phyloP scores from a whole-genome alignment of 352 stramenopile species.

The Globisporangium polare region DNA sequence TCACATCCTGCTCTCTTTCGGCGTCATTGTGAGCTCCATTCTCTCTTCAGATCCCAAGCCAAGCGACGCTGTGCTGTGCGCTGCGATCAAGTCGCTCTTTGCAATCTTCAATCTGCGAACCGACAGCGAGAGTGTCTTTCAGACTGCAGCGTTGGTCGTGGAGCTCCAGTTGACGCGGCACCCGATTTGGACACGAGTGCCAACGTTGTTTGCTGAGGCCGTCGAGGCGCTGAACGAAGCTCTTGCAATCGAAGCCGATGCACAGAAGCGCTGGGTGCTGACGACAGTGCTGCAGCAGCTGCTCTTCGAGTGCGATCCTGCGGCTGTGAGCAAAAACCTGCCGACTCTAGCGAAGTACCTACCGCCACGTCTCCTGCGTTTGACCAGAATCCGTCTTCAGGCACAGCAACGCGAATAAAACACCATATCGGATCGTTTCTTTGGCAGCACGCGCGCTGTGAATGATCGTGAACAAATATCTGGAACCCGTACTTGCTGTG shows the following conservation, averaged over 20 bases:
- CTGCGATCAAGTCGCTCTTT: slow-evolving; percentile 21
- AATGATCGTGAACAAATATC: neutral
- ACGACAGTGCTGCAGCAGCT: slow-evolving; percentile 37
- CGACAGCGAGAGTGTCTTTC: slow-evolving; percentile 24
- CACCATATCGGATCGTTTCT: neutral
- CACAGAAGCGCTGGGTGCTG: slow-evolving; percentile 24
- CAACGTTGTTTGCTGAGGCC: slow-evolving; percentile 19
- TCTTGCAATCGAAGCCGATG: slow-evolving; percentile 20
- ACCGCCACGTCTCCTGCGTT: slow-evolving; percentile 8
- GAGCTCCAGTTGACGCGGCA: slow-evolving; percentile 13
- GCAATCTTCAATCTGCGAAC: slow-evolving; percentile 21
- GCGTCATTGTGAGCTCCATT: slow-evolving; percentile 8
- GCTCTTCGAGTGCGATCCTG: slow-evolving; percentile 38
- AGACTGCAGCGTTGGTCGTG: slow-evolving; percentile 24
- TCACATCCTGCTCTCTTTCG: slow-evolving; percentile 24
- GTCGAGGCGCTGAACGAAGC: slow-evolving; percentile 24
- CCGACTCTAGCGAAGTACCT: slow-evolving; percentile 16
- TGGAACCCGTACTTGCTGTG: neutral
- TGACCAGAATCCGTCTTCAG: slow-evolving; percentile 1
- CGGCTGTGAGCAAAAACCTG: slow-evolving; percentile 12
- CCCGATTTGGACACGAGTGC: slow-evolving; percentile 18
- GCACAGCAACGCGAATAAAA: neutral
- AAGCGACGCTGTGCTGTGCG: slow-evolving; percentile 1
- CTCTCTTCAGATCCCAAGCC: neutral
- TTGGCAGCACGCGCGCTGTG: neutral